Conservation (phyloP, 1,284 basidiomycete species). For the Moesziomyces sp. region DNA sequence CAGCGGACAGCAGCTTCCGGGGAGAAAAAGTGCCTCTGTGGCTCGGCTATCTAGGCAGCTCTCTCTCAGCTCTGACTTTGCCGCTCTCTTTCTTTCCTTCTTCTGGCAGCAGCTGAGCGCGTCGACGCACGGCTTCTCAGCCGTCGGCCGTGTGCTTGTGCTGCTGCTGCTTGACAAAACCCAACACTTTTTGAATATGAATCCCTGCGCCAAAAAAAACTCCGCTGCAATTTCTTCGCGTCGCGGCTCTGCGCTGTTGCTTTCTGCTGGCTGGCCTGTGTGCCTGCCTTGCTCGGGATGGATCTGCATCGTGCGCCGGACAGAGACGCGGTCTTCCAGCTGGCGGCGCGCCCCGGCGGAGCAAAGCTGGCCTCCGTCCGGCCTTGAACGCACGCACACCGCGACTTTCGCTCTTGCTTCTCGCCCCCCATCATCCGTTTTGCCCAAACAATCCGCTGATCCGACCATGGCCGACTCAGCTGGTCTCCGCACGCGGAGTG, state of each 20-base stretch:
- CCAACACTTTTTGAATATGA: not conserved
- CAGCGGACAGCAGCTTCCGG: not conserved
- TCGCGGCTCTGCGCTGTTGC: not conserved
- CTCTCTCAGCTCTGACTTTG: not conserved
- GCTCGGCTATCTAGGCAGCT: not conserved
- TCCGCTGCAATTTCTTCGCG: not conserved
- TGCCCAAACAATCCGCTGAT: not conserved
- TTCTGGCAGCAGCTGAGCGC: too few relatives aligned
- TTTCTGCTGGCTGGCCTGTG: too few relatives aligned
- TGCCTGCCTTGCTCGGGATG: not conserved
- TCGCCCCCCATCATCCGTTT: slow-evolving; percentile 1
- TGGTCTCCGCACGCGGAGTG: slow-evolving; percentile 44
- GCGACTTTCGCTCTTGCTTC: not conserved
- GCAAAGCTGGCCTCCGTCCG: too few relatives aligned
- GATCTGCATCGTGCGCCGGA: not conserved
- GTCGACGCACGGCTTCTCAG: too few relatives aligned
- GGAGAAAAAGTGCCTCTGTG: not conserved
- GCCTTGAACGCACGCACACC: too few relatives aligned
- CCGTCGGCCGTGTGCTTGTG: too few relatives aligned
- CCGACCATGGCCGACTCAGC: slow-evolving; percentile 43
- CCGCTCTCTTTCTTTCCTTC: not conserved
- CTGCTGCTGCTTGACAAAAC: too few relatives aligned
- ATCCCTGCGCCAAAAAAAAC: not conserved
- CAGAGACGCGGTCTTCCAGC: not conserved
- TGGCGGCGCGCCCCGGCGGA: too few relatives aligned